These are phyloP conservation scores for Cryphonectria naterciae DNA, from an alignment of 2,329 filamentous ascomycete genomes.

Conservation along the genomic window DNA sequence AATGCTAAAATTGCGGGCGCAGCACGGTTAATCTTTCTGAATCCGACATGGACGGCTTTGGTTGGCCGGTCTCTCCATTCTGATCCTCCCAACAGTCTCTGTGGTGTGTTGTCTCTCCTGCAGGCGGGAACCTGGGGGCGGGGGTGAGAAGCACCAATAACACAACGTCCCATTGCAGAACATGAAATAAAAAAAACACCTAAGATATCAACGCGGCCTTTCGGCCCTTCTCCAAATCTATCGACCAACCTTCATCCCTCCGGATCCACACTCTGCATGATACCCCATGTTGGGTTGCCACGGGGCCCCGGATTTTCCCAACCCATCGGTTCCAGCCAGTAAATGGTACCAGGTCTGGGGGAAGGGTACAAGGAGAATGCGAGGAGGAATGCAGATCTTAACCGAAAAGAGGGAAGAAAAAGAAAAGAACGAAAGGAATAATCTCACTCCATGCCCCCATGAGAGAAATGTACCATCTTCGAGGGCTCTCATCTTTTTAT, in stretches of 20 bases:
- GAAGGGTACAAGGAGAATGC: neutral
- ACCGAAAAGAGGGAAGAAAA: neutral
- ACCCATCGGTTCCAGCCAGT: neutral
- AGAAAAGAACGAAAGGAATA: neutral
- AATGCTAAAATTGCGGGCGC: neutral
- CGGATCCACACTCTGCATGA: neutral
- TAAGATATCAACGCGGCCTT: neutral
- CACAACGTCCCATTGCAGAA: neutral
- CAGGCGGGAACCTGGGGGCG: neutral
- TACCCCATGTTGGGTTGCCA: slow-evolving; percentile 9
- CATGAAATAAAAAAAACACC: neutral
- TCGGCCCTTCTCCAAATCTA: slow-evolving; percentile 11
- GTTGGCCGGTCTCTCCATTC: neutral
- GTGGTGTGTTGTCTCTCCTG: neutral
- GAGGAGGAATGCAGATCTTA: neutral
- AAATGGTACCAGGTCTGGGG: neutral
- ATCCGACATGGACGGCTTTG: neutral
- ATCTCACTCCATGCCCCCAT: too few species aligned
- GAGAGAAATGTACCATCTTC: neutral
- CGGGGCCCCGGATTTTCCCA: slow-evolving; percentile 14
- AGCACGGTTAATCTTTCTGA: neutral
- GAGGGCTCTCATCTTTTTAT: neutral
- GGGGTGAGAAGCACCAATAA: neutral
- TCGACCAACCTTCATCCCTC: slow-evolving; percentile 6
- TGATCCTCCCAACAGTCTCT: neutral